Base-by-base conservation (phyloP, 2,329 filamentous ascomycete species). In the Ophiostoma perfectum region DNA sequence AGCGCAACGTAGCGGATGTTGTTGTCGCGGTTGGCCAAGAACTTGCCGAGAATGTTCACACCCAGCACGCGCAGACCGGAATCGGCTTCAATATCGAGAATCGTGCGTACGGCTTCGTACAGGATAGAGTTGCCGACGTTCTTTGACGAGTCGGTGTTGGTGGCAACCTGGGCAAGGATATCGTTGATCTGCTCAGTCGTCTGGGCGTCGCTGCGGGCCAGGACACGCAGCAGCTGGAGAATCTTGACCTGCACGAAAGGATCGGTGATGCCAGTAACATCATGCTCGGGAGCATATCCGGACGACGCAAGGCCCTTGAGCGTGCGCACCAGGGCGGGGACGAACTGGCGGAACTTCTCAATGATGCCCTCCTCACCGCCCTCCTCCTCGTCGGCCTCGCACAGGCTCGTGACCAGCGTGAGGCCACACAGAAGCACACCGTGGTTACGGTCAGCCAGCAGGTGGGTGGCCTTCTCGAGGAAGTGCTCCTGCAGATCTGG, bases 151-250 rank as follows among this genome's bases (percentile, higher is more conserved):
- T 99, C 95, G 1, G 95, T 99, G 78, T 99, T 99, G 52, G 94
- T 98, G 66, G 95, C 95, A 67, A 99, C 95, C 81, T 97, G 93
- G 5, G 95, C 95, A 70, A 99, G 82, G 71, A 99, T 99, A 76
- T 99, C 95, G 80, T 98, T 99, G 81, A 99, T 98, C 78, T 96
- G 90, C 79, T 99, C 96, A 78, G 93, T 98, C 39, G 92, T 93
- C 70, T 93, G 85, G 11, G 88, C 82, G 78, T 99, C 93, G 47
- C 94, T 93, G 71, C 93, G 88, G 16, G 90, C 94, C 63, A 99
- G 83, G 72, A 97, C 91, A 72, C 94, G 86, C 66, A 99, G 82
- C 66, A 99, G 81, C 68, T 91, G 88, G 67, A 99, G 82, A 69
- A 99, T 93, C 82, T 98, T 99, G 80, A 97, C 93, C 80, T 99